phyloP scores from a whole-genome alignment of 2,329 filamentous ascomycete genomes.

The Claviceps monticola region DNA sequence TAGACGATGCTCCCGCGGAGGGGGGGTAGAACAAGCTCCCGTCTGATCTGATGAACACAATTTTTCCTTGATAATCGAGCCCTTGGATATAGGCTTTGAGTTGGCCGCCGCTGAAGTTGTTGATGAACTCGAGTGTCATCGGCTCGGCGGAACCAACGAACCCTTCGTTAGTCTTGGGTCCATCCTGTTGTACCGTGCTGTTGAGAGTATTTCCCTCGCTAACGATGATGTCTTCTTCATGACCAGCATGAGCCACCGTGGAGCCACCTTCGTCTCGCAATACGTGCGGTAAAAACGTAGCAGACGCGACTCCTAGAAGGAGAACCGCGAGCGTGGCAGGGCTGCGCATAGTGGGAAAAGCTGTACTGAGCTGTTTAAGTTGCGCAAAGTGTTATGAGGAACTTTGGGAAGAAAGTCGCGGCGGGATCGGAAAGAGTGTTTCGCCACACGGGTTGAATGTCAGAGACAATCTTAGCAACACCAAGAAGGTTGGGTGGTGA shows the following conservation, averaged over 20 bases:
- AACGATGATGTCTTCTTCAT: constrained; percentile 19
- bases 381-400: background rate
- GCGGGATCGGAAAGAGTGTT: background rate
- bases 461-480: background rate
- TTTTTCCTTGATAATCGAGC: constrained; percentile 21
- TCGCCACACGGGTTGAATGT: background rate
- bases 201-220: constrained; percentile 26
- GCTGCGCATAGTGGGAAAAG: background rate
- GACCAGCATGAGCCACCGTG: constrained; percentile 19
- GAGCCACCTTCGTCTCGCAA: constrained; percentile 10
- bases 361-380: background rate
- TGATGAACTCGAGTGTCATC: constrained; percentile 23
- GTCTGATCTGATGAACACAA: constrained; percentile 30
- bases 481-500: background rate
- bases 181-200: constrained; percentile 16
- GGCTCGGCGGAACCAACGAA: background rate
- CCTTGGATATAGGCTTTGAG: constrained; percentile 34
- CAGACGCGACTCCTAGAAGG: constrained; percentile 9
- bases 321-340: constrained; percentile 9
- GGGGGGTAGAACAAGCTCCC: constrained; percentile 28
- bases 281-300: constrained; percentile 7
- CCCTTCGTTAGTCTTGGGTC: constrained; percentile 1
- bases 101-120: constrained; percentile 25
- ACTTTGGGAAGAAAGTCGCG: background rate
- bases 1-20: constrained; percentile 18